Conservation (phyloP, 768 basidiomycete species). For the Tephrocybe rancida region DNA sequence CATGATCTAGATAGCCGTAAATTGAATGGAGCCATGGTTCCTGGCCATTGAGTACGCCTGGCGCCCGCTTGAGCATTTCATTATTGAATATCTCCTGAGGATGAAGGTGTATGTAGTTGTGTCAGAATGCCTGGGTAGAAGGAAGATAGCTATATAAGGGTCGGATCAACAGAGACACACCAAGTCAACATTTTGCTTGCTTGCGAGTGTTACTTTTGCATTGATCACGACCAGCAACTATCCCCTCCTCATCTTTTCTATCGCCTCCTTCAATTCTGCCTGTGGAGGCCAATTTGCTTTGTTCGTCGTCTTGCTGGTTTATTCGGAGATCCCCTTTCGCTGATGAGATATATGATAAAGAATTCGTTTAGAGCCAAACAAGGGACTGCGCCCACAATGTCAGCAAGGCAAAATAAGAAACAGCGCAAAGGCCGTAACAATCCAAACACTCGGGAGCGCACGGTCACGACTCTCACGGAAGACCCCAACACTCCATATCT, state of each 20-base stretch:
- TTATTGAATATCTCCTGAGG: too few relatives aligned
- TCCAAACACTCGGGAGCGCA: slow-evolving; percentile 61
- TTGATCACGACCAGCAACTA: slow-evolving; percentile 2
- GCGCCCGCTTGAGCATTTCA: too few relatives aligned
- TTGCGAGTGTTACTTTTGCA: slow-evolving; percentile 12
- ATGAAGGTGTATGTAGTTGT: too few relatives aligned
- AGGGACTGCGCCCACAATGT: slow-evolving; percentile 39
- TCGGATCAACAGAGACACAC: slow-evolving; percentile 22
- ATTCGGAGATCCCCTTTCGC: slow-evolving; percentile 20
- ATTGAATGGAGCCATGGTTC: too few relatives aligned
- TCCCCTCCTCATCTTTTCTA: background rate
- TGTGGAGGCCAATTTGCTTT: slow-evolving; percentile 2
- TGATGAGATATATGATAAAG: slow-evolving; percentile 21
- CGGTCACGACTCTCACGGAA: slow-evolving; percentile 68
- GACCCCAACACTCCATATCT: slow-evolving; percentile 57
- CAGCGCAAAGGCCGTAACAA: slow-evolving; percentile 56
- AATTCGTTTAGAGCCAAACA: slow-evolving; percentile 17
- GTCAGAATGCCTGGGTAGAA: too few relatives aligned
- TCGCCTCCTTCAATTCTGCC: background rate
- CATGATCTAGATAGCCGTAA: too few relatives aligned
- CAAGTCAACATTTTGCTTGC: slow-evolving; percentile 10
- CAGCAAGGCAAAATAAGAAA: slow-evolving; percentile 66
- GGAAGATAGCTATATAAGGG: slow-evolving; percentile 15
- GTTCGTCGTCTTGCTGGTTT: slow-evolving; percentile 4
- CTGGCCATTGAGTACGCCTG: too few relatives aligned